Conservation (phyloP, 768 basidiomycete genomes). For the Phaffia australis region DNA sequence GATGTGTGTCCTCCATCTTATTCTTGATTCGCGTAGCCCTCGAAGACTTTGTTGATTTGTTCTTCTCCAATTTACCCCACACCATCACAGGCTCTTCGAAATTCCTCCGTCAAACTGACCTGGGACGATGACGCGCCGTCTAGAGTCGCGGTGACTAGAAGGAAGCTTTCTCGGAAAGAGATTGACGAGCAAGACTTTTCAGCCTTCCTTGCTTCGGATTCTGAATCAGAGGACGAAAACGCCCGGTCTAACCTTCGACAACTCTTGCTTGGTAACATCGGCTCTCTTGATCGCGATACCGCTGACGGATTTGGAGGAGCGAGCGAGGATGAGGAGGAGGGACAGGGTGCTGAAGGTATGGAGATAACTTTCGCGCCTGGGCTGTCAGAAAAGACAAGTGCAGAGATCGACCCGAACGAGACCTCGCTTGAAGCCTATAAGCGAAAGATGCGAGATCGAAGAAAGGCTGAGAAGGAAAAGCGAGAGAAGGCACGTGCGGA, state of each 20-base stretch:
- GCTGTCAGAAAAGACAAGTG: constrained; percentile 44
- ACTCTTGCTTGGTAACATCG: constrained; percentile 49
- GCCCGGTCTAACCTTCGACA: constrained; percentile 61
- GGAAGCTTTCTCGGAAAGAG: constrained; percentile 65
- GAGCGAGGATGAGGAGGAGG: constrained; percentile 35
- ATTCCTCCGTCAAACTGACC: constrained; percentile 93
- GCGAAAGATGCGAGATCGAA: constrained; percentile 79
- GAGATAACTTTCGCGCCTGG: constrained; percentile 92
- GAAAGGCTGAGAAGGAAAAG: constrained; percentile 66
- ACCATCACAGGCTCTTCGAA: constrained; percentile 66
- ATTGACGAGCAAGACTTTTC: constrained; percentile 86
- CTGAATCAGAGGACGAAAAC: constrained; percentile 50
- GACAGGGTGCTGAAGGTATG: constrained; percentile 46
- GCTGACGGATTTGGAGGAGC: constrained; percentile 73
- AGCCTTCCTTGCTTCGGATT: constrained; percentile 61
- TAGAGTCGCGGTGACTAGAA: constrained; percentile 65
- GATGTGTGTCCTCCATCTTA: constrained; percentile 50
- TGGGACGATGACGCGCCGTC: constrained; percentile 98
- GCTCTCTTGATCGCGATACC: constrained; percentile 48
- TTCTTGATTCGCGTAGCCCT: background rate
- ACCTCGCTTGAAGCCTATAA: constrained; percentile 83
- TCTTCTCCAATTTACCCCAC: background rate
- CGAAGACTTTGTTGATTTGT: background rate
- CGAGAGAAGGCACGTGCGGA: constrained; percentile 25
- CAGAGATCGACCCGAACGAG: constrained; percentile 50